phyloP scores from a whole-genome alignment of 2,329 filamentous ascomycete genomes.

The Hypoxylon sp. region DNA sequence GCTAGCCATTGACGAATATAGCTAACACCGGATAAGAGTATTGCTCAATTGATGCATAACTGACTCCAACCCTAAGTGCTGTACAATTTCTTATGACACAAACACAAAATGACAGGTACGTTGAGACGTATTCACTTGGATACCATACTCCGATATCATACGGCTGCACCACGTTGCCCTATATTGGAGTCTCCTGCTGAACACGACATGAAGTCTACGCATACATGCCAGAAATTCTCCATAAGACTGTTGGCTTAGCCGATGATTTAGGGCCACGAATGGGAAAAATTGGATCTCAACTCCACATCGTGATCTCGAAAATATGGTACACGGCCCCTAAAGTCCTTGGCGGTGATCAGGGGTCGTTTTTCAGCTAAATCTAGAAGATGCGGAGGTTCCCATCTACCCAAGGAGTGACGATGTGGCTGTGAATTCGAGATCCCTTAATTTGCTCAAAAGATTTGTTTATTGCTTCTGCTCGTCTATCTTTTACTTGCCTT shows the following conservation, averaged over 20 bases:
- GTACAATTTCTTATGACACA: not conserved
- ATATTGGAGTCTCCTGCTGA: not conserved
- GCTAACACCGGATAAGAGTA: no score
- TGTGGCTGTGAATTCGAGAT: conserved; percentile 10
- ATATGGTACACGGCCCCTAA: conserved; percentile 32
- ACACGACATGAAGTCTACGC: conserved; percentile 14
- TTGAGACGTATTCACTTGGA: not conserved
- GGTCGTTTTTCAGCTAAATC: not conserved
- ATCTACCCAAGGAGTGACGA: conserved; percentile 6
- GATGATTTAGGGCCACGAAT: conserved; percentile 17
- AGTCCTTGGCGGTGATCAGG: conserved; percentile 28
- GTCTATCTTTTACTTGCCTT: conserved; percentile 3
- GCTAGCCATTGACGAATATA: no score
- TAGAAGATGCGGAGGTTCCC: conserved; percentile 8
- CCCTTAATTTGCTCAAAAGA: conserved; percentile 13
- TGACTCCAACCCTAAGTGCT: not conserved
- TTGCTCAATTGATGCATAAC: no score
- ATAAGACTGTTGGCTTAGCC: conserved; percentile 11
- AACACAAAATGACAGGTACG: not conserved
- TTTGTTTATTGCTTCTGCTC: conserved; percentile 7
- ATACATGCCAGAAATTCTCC: conserved; percentile 14
- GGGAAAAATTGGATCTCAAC: conserved; percentile 29
- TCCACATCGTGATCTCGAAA: conserved; percentile 34
- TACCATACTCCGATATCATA: not conserved
- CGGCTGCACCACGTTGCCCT: not conserved